Conservation (phyloP, 169 alveolate species). For the Plasmodium fragile region DNA sequence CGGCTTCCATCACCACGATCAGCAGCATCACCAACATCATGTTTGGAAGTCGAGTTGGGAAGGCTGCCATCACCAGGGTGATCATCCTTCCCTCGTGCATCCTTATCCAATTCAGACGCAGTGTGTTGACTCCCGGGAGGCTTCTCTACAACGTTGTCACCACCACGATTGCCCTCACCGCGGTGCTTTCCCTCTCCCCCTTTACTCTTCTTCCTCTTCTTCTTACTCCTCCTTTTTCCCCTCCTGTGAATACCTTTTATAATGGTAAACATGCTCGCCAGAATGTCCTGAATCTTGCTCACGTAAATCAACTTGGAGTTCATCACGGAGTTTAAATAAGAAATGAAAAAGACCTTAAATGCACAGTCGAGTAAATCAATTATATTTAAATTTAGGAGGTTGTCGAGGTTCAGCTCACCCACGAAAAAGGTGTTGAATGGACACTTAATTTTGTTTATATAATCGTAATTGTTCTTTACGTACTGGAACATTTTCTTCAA, state of each 20-base stretch:
- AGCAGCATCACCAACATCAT: neutral
- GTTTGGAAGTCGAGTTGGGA: neutral
- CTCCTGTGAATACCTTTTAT: slow-evolving; percentile 49
- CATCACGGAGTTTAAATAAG: slow-evolving; percentile 38
- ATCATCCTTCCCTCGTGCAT: neutral
- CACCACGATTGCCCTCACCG: neutral
- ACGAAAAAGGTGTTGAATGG: slow-evolving; percentile 72
- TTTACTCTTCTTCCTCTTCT: neutral
- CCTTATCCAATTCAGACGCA: neutral
- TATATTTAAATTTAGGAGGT: slow-evolving; percentile 43
- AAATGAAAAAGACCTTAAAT: slow-evolving; percentile 52
- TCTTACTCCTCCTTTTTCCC: slow-evolving; percentile 1
- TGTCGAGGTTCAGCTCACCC: slow-evolving; percentile 55
- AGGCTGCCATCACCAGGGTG: neutral
- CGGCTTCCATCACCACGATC: neutral
- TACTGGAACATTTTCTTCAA: slow-evolving; percentile 49
- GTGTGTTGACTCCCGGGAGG: neutral
- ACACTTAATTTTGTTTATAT: slow-evolving; percentile 52
- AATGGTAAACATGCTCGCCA: slow-evolving; percentile 26
- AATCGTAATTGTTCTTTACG: slow-evolving; percentile 40
- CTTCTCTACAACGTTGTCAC: neutral
- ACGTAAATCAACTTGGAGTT: slow-evolving; percentile 47
- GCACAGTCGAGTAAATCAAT: slow-evolving; percentile 55
- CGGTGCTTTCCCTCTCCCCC: neutral
- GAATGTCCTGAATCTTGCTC: slow-evolving; percentile 34